Evolutionary conservation across 2,329 filamentous ascomycete genomes (phyloP).

Genomic region (Lomentospora prolificans): DNA sequence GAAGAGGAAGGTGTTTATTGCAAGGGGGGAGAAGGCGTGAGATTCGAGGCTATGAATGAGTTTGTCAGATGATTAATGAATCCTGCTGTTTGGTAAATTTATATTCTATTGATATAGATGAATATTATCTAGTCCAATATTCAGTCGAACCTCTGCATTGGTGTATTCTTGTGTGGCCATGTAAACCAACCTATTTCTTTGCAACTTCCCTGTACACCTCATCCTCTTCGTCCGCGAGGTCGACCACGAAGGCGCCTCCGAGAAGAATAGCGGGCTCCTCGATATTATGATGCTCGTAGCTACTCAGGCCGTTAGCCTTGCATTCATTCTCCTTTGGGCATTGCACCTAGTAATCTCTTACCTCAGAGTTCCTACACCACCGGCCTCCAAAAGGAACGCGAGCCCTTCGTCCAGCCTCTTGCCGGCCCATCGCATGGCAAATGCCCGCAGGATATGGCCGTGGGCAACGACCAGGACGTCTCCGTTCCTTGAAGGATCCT

Average conservation of each 20-base stretch:
- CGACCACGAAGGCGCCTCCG: slow-evolving; percentile 58
- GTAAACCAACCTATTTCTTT: not conserved
- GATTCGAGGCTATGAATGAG: not conserved
- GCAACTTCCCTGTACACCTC: slow-evolving; percentile 10
- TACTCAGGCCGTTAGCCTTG: slow-evolving; percentile 18
- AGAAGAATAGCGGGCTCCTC: slow-evolving; percentile 72
- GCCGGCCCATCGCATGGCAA: slow-evolving; percentile 78
- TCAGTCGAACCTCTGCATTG: not conserved
- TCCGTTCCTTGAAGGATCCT: slow-evolving; percentile 22
- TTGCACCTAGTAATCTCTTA: too few relatives aligned
- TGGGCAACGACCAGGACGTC: slow-evolving; percentile 64
- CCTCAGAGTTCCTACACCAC: slow-evolving; percentile 75
- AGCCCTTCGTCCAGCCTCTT: slow-evolving; percentile 66
- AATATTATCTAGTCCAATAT: too few relatives aligned
- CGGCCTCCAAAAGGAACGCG: slow-evolving; percentile 75
- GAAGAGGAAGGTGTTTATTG: slow-evolving; percentile 29
- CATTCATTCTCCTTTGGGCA: not conserved
- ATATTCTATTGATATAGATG: too few relatives aligned
- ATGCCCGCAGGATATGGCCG: slow-evolving; percentile 78
- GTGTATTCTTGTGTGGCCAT: not conserved
- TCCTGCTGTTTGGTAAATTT: too few relatives aligned
- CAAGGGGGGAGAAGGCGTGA: slow-evolving; percentile 15
- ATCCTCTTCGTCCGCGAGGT: slow-evolving; percentile 20
- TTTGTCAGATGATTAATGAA: too few relatives aligned
- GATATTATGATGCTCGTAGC: slow-evolving; percentile 72